Percentiles rank a stretch among this genome's conserved stretches.
phyloP scores from a whole-genome alignment of 371 early-diverging fungal genomes.

The Lichtheimia hyalospora region DNA sequence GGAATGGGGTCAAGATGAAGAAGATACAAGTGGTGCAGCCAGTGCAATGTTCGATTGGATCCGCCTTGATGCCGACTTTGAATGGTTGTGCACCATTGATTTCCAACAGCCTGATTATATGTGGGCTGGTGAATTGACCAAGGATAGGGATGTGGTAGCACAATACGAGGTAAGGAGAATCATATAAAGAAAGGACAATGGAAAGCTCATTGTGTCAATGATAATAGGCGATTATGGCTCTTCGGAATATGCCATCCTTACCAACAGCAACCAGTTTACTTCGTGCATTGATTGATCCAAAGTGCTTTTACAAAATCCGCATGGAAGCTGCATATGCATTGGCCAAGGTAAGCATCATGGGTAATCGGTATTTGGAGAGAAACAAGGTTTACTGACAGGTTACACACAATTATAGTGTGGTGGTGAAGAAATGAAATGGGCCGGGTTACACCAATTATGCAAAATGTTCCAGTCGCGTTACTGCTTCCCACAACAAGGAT shows the following conservation, averaged over 20 bases:
- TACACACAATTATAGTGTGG: conserved; percentile 5
- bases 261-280: conserved; percentile 76
- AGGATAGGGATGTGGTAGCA: conserved; percentile 95
- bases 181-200: neutral
- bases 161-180: conserved; percentile 75
- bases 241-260: conserved; percentile 64
- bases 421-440: conserved; percentile 52
- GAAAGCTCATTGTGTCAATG: neutral
- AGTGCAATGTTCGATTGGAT: conserved; percentile 95
- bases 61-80: conserved; percentile 94
- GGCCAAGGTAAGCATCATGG: conserved; percentile 48
- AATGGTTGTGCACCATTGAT: conserved; percentile 87
- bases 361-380: neutral
- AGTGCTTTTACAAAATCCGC: conserved; percentile 89
- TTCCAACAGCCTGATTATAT: conserved; percentile 95
- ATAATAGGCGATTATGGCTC: conserved; percentile 64
- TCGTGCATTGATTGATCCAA: conserved; percentile 79
- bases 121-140: conserved; percentile 94
- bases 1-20: conserved; percentile 85
- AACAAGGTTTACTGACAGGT: neutral
- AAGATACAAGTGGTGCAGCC: conserved; percentile 67
- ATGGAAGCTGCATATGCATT: conserved; percentile 90
- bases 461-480: conserved; percentile 77
- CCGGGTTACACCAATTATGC: conserved; percentile 75
- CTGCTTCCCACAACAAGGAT: conserved; percentile 53